Evolutionary conservation across 1,284 basidiomycete genomes (phyloP).

Genomic region (Phaffia rhodozyma): DNA sequence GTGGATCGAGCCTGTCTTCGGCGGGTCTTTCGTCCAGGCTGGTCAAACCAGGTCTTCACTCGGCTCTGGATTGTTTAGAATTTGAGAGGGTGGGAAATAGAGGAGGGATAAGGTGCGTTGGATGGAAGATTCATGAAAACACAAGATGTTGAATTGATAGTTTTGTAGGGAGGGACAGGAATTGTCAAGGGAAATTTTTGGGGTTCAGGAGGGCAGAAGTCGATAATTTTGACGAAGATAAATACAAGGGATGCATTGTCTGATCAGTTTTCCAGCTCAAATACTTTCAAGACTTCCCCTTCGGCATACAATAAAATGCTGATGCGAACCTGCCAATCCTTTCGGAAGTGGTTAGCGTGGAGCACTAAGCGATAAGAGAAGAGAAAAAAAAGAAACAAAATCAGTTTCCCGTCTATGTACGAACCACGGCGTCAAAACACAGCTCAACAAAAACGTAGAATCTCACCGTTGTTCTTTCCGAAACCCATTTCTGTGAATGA

Average conservation of each 20-base stretch:
- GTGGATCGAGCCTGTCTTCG: constrained; percentile 83
- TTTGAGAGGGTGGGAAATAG: constrained; percentile 14
- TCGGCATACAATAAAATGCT: constrained; percentile 24
- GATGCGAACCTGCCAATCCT: constrained; percentile 62
- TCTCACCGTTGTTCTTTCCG: constrained; percentile 29
- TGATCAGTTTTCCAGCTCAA: constrained; percentile 3
- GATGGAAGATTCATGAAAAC: not conserved
- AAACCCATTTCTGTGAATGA: constrained; percentile 24
- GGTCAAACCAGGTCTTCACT: constrained; percentile 97
- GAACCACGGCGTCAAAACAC: not conserved
- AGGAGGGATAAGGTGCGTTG: not conserved
- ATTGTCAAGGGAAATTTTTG: not conserved
- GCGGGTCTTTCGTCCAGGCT: constrained; percentile 95
- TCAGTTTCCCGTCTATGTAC: not conserved
- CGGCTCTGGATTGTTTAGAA: constrained; percentile 51
- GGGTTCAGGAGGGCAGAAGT: not conserved
- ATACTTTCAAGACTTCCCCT: not conserved
- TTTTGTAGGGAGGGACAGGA: not conserved
- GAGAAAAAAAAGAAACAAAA: not conserved
- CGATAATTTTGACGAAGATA: not conserved
- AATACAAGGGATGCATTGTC: not conserved
- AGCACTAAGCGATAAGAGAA: constrained; percentile 44
- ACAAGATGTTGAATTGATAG: not conserved
- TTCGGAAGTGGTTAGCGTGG: constrained; percentile 91
- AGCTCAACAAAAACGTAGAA: not conserved